phyloP scores from a whole-genome alignment of 2,329 filamentous ascomycete genomes.

The Colletotrichum tanaceti region DNA sequence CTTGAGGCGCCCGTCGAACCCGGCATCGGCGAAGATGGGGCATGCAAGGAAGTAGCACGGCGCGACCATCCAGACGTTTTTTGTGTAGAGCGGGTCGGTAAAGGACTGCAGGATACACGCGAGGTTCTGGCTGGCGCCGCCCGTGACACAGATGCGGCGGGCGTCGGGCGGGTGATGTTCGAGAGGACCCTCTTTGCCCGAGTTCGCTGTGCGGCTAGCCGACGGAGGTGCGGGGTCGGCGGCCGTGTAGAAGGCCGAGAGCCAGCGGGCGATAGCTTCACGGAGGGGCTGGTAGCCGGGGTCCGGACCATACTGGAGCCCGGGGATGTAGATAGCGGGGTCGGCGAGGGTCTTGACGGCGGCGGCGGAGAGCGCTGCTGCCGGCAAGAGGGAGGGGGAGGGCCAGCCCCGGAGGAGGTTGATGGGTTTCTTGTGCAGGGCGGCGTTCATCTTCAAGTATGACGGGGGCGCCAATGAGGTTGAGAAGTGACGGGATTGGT shows the following conservation, averaged over 20 bases:
- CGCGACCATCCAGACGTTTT: slow-evolving; percentile 81
- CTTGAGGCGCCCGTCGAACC: slow-evolving; percentile 74
- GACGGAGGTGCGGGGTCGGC: slow-evolving; percentile 13
- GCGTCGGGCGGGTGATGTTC: slow-evolving; percentile 50
- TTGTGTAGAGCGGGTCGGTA: slow-evolving; percentile 81
- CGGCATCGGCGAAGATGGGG: slow-evolving; percentile 85
- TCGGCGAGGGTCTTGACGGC: slow-evolving; percentile 71
- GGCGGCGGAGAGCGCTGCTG: slow-evolving; percentile 69
- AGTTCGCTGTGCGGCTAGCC: neutral
- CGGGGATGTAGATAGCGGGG: slow-evolving; percentile 67
- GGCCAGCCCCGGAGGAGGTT: slow-evolving; percentile 79
- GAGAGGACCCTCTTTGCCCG: neutral
- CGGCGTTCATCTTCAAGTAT: slow-evolving; percentile 19
- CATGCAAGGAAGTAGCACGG: slow-evolving; percentile 89
- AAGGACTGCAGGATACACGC: slow-evolving; percentile 82
- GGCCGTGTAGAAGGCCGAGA: slow-evolving; percentile 70
- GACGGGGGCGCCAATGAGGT: neutral
- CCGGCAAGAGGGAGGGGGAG: slow-evolving; percentile 71
- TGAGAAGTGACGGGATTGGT: neutral
- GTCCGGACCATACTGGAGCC: slow-evolving; percentile 84
- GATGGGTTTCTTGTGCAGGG: slow-evolving; percentile 58
- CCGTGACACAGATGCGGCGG: slow-evolving; percentile 81
- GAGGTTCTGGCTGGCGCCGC: slow-evolving; percentile 86
- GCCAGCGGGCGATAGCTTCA: slow-evolving; percentile 75
- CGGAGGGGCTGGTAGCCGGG: slow-evolving; percentile 78